These are phyloP conservation scores for Eucommia ulmoides DNA, from an alignment of 257 asterid genomes.

Conservation along the genomic window DNA sequence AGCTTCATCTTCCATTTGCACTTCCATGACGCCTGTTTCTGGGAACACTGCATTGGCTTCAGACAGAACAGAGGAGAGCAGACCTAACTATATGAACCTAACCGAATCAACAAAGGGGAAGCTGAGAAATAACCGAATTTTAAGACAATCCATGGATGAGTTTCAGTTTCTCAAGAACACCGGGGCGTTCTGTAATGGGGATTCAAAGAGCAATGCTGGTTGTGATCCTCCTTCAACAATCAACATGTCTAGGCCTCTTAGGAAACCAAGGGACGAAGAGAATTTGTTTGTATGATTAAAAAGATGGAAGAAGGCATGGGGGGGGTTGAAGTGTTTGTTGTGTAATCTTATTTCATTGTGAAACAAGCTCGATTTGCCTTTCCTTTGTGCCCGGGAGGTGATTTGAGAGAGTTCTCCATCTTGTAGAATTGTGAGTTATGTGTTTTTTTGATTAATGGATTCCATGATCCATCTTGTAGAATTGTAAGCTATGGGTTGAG, in stretches of 20 bases:
- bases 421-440: too few species aligned
- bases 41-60: conserved; percentile 33
- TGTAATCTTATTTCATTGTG: too few species aligned
- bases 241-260: conserved; percentile 23
- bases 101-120: conserved; percentile 25
- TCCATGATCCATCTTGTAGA: too few species aligned
- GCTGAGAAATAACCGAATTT: conserved; percentile 45
- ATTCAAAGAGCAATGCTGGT: conserved; percentile 38
- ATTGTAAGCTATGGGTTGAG: too few species aligned
- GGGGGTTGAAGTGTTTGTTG: too few species aligned
- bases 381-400: too few species aligned
- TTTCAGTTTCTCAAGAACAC: conserved; percentile 56
- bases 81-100: conserved; percentile 74
- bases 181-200: conserved; percentile 22
- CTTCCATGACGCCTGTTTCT: conserved; percentile 49
- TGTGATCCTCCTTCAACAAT: conserved; percentile 23
- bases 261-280: too few species aligned
- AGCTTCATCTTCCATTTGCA: conserved; percentile 71
- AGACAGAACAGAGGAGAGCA: conserved; percentile 45
- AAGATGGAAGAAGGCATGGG: too few species aligned
- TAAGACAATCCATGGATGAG: conserved; percentile 73
- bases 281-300: too few species aligned
- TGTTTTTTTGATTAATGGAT: too few species aligned
- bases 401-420: too few species aligned
- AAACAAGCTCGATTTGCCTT: too few species aligned